Conservation (phyloP, 208 protist species). For the Trypanosoma platydactyli region DNA sequence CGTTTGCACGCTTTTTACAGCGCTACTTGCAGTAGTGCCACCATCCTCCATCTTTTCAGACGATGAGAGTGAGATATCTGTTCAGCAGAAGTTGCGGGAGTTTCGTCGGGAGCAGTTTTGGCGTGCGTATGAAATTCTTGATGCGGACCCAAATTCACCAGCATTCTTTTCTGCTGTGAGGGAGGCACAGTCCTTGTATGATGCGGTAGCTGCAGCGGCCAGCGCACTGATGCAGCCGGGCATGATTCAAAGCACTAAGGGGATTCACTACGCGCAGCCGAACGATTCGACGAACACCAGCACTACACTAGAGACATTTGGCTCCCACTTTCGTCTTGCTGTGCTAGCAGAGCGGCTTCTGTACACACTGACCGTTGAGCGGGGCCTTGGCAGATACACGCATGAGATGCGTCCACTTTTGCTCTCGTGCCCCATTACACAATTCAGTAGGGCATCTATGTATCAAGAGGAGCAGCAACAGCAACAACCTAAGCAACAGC, state of each 20-base stretch:
- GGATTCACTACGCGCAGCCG: constrained; percentile 74
- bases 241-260: constrained; percentile 76
- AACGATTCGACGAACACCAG: constrained; percentile 64
- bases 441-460: constrained; percentile 7
- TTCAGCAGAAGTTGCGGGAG: constrained; percentile 39
- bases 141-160: constrained; percentile 75
- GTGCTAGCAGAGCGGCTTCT: constrained; percentile 63
- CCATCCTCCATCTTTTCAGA: constrained; percentile 39
- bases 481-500: too few relatives aligned
- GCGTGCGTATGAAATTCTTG: constrained; percentile 63
- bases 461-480: constrained; percentile 8
- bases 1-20: constrained; percentile 69
- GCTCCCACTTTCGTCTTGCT: constrained; percentile 50
- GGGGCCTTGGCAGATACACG: constrained; percentile 51
- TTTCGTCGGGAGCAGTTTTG: constrained; percentile 81
- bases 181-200: constrained; percentile 64
- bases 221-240: constrained; percentile 83
- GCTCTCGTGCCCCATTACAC: constrained; percentile 61
- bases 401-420: constrained; percentile 62
- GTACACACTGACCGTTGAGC: constrained; percentile 70
- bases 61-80: constrained; percentile 18
- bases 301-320: constrained; percentile 75
- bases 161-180: constrained; percentile 56
- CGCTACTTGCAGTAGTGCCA: constrained; percentile 51
- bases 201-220: constrained; percentile 62